These are phyloP conservation scores for Oryza punctata DNA, from an alignment of 176 grass and related monocot species.

Conservation along the genomic window DNA sequence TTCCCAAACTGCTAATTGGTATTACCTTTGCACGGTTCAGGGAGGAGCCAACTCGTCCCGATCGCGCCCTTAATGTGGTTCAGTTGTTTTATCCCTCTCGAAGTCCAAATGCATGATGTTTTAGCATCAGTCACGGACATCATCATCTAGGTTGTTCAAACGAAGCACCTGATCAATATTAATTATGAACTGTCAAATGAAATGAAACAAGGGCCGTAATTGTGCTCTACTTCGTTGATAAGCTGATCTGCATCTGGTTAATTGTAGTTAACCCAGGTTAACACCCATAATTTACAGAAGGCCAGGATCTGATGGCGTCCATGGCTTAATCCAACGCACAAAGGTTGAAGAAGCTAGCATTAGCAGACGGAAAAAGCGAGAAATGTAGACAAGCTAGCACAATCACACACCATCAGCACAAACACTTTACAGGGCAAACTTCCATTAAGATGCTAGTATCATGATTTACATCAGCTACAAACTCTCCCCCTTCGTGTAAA, in stretches of 20 bases:
- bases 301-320: not conserved
- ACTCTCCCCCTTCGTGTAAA: not conserved
- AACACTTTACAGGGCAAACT: not conserved
- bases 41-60: too few relatives aligned
- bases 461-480: conserved; percentile 36
- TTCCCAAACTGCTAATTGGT: too few relatives aligned
- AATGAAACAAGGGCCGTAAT: not conserved
- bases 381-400: not conserved
- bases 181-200: not conserved
- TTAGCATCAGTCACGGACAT: too few relatives aligned
- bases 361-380: not conserved
- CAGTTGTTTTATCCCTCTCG: too few relatives aligned
- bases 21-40: too few relatives aligned
- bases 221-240: not conserved
- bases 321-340: not conserved
- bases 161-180: not conserved
- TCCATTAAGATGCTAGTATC: not conserved
- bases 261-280: not conserved
- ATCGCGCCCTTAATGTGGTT: too few relatives aligned
- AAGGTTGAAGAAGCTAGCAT: not conserved
- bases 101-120: too few relatives aligned
- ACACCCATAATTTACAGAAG: not conserved
- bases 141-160: too few relatives aligned
- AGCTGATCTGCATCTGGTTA: not conserved
- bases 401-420: not conserved